Conservation (phyloP, 2,329 filamentous ascomycete genomes). For the Phialophora macrospora region DNA sequence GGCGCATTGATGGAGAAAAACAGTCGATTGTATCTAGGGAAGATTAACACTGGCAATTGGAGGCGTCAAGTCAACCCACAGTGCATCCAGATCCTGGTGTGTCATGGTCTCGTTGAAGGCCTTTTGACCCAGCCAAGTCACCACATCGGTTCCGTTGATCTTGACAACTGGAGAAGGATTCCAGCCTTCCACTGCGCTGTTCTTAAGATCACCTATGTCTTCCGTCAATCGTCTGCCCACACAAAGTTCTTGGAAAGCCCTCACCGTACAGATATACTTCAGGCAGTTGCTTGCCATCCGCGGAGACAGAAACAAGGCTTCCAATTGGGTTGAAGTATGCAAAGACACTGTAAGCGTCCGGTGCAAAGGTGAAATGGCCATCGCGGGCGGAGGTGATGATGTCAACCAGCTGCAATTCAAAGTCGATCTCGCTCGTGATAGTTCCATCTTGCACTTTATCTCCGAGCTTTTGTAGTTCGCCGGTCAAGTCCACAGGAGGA, state of each 20-base stretch:
- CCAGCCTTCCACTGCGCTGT: constrained; percentile 3
- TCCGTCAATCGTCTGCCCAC: neutral
- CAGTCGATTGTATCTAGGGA: constrained; percentile 2
- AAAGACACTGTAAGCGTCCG: constrained; percentile 18
- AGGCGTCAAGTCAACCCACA: constrained; percentile 1
- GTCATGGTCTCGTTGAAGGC: constrained; percentile 17
- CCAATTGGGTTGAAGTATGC: constrained; percentile 59
- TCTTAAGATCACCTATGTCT: neutral
- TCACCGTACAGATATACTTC: constrained; percentile 55
- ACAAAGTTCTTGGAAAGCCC: neutral
- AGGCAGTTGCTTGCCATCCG: constrained; percentile 63
- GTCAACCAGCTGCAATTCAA: constrained; percentile 60
- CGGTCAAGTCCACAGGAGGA: constrained; percentile 55
- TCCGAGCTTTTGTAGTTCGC: constrained; percentile 53
- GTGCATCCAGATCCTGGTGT: constrained; percentile 11
- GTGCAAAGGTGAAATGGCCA: constrained; percentile 54
- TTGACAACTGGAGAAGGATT: constrained; percentile 30
- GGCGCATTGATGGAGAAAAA: constrained; percentile 3
- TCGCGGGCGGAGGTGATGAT: constrained; percentile 64
- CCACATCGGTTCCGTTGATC: constrained; percentile 19
- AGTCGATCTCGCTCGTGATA: constrained; percentile 60
- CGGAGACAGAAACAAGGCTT: constrained; percentile 63
- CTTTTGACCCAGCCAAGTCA: constrained; percentile 1
- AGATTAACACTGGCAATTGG: neutral
- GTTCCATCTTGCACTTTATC: constrained; percentile 48